A percentile compares a stretch with the other conserved stretches of the same genome.
Evolutionary conservation across 2,329 filamentous ascomycete species (phyloP).

Genomic region (Metarhizium album): DNA sequence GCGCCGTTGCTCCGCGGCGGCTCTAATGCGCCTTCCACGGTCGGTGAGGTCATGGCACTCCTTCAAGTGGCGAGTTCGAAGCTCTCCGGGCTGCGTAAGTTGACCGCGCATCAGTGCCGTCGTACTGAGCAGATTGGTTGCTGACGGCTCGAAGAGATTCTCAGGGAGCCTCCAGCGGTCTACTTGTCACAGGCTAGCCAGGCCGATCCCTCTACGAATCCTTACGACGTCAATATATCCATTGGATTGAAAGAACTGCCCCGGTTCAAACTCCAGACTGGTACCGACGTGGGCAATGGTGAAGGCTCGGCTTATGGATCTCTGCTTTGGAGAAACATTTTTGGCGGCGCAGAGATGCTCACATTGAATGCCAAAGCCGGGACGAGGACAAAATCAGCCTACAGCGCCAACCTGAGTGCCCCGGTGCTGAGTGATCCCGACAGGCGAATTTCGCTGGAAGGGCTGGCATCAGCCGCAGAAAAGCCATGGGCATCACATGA

Average conservation of each 20-base stretch:
- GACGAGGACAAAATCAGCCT: conserved; percentile 82
- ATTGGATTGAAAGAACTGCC: conserved; percentile 75
- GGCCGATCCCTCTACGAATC: conserved; percentile 56
- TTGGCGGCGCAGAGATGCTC: conserved; percentile 86
- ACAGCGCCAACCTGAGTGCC: conserved; percentile 74
- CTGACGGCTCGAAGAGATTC: conserved; percentile 55
- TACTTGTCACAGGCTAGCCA: conserved; percentile 69
- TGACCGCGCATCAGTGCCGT: neutral
- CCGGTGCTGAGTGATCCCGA: conserved; percentile 80
- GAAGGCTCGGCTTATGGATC: conserved; percentile 92
- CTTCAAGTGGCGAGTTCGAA: conserved; percentile 61
- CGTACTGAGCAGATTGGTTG: neutral
- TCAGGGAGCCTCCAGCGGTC: conserved; percentile 70
- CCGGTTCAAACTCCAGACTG: conserved; percentile 80
- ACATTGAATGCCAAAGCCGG: conserved; percentile 80
- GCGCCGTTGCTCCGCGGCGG: conserved; percentile 63
- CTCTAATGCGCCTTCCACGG: conserved; percentile 57
- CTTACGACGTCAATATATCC: conserved; percentile 73
- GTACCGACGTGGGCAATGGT: conserved; percentile 85
- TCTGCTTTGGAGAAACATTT: conserved; percentile 77
- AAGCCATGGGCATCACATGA: conserved; percentile 94
- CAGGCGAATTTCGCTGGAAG: conserved; percentile 67
- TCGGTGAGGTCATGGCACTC: conserved; percentile 67
- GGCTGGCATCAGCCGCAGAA: conserved; percentile 69
- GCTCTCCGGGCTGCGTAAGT: conserved; percentile 68